These are phyloP conservation scores for Pythium plurisporium DNA, from an alignment of 352 stramenopile genomes.

Conservation along the genomic window DNA sequence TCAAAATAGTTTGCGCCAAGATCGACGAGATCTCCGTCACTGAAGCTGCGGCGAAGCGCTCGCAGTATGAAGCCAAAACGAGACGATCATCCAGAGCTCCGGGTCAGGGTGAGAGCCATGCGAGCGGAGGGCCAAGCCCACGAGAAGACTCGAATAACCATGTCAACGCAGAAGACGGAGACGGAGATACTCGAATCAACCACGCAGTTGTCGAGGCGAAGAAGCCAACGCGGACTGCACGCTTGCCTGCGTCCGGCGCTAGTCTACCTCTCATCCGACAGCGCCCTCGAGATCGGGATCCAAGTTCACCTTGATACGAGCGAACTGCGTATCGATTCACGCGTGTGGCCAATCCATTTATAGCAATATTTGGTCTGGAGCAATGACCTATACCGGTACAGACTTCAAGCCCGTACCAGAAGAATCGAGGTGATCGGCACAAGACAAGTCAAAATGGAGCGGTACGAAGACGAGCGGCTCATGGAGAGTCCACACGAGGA, in stretches of 20 bases:
- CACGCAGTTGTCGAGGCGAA: conserved; percentile 6
- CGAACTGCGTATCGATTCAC: too few relatives aligned
- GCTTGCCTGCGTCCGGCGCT: conserved; percentile 6
- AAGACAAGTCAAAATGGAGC: background rate
- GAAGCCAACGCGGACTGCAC: conserved; percentile 12
- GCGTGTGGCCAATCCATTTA: background rate
- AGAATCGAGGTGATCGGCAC: too few relatives aligned
- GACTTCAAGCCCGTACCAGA: too few relatives aligned
- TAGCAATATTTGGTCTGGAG: too few relatives aligned
- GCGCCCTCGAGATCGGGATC: background rate
- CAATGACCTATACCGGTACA: too few relatives aligned
- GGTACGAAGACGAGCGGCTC: background rate
- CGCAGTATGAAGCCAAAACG: background rate
- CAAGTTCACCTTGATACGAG: background rate
- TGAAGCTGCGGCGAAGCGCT: conserved; percentile 13
- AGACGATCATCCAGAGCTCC: conserved; percentile 4
- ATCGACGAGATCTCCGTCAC: conserved; percentile 32
- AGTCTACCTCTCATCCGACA: conserved; percentile 18
- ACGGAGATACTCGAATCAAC: background rate
- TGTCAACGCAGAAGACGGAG: background rate
- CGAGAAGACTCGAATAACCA: background rate
- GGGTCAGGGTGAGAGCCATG: background rate
- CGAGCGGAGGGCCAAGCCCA: background rate
- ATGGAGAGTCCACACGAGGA: background rate
- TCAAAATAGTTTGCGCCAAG: conserved; percentile 44